Evolutionary conservation across 352 stramenopile genomes (phyloP), one percentile per base, ranked within the genome.

Genomic region (Achlya hypogyna): DNA sequence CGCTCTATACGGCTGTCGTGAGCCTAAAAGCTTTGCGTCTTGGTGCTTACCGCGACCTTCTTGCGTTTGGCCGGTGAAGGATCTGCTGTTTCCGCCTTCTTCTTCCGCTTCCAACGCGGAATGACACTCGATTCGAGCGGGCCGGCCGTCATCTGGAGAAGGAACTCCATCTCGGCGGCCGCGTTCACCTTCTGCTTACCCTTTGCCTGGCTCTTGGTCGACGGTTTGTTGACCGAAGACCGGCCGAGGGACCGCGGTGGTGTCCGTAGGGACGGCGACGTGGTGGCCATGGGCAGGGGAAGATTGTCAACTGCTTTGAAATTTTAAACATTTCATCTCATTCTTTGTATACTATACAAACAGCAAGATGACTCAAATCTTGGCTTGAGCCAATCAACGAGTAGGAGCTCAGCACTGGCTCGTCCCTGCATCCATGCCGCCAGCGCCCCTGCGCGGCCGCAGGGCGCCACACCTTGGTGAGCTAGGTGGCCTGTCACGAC

Each of bases 1-100:
- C 85, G 31, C 56, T 70, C 63, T 70, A 67, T n/a, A n/a, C n/a
- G n/a, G 53, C n/a, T 28, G 47, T n/a, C 53, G 27, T 8, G 14
- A 8, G 25, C 14, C 25, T 35, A 35, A 4, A 56, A 34, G n/a
- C n/a, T n/a, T n/a, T n/a, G n/a, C n/a, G n/a, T n/a, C n/a, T n/a
- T n/a, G 18, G 1, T n/a, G n/a, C n/a, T 10, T 53, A 53, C 43
- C 38, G 43, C 34, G 23, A 52, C 25, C 27, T 67, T 67, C 43
- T 67, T 56, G 10, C 38, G 28, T 25, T 67, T 67, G 2, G 40
- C 22, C 12, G 43, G 38, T 0, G 60, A 49, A 10, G 60, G 51
- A 16, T 42, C 25, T 9, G 25, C 47, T 5, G 51, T 18, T 52
- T 67, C 60, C 18, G 42, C 60, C 28, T 67, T 67, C 43, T 67